Base-by-base conservation (phyloP, 306 rosid species). In the Hippophae tibetana region DNA sequence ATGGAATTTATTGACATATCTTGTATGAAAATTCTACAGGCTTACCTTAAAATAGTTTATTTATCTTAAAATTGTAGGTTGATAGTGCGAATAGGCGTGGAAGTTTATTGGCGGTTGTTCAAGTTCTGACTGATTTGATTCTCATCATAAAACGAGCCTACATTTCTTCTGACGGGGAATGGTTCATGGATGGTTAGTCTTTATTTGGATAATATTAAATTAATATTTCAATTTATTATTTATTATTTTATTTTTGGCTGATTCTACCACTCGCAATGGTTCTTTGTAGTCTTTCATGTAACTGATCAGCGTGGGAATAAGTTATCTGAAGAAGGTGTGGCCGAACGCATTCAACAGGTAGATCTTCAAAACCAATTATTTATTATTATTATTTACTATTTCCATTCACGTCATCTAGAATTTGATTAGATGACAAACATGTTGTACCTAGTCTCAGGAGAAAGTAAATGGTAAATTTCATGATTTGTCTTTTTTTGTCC, bases 131-230 rank as follows among this genome's bases (percentile, higher is more conserved):
- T 56, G 99, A 92, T 79, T 72, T 88, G 81, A 85, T 83, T 68
- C 93, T 92, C 74, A 73, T 82, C 45, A 73, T 92, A 9, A 72
- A 85, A 71, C 78, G 96, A 66, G 99, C 95, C 66, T 92, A 92
- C 74, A 92, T 92, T 76, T 88, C 99, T 53, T 92, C 99, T 13
- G 99, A 92, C 74, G 96, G 96, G 43, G 96, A 74, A 70, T 92
- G 99, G 99, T 88, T 92, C 78, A 92, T 92, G 99, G 99, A 92
- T 82, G 99, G 99, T 92, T 52, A 63, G 73, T 13, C 63, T 76
- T 57, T 46, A 46, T 38, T 43, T 13, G 45, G 51, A 11, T 43
- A 64, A 52, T 31, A 11, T 27, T 69, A 52, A 42, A 7, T 43
- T 27, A 42, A 46, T 5, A 5, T 54, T 64, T 59, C 1, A 27